These are phyloP conservation scores for Lepraria neglecta DNA, from an alignment of 495 filamentous ascomycete genomes.

Conservation along the genomic window DNA sequence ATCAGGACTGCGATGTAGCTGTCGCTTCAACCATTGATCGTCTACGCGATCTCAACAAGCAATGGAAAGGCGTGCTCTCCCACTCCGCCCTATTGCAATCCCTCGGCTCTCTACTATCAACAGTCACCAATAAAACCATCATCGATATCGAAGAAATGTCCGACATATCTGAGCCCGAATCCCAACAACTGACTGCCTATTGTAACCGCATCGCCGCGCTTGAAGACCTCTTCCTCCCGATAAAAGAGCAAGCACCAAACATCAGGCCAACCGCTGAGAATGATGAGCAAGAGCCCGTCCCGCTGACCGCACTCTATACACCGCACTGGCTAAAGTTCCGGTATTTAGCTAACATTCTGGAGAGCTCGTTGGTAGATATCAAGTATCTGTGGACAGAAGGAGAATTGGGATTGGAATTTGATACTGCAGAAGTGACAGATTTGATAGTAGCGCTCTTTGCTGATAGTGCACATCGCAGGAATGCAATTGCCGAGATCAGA, in stretches of 20 bases:
- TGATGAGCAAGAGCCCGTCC: slow-evolving; percentile 40
- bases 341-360: slow-evolving; percentile 80
- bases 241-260: slow-evolving; percentile 27
- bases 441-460: slow-evolving; percentile 85
- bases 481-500: slow-evolving; percentile 73
- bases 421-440: slow-evolving; percentile 77
- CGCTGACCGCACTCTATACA: slow-evolving; percentile 72
- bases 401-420: slow-evolving; percentile 76
- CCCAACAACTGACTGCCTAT: slow-evolving; percentile 65
- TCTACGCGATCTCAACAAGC: slow-evolving; percentile 58
- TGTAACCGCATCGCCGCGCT: slow-evolving; percentile 65
- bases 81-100: slow-evolving; percentile 78
- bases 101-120: slow-evolving; percentile 74
- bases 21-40: slow-evolving; percentile 61
- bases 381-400: slow-evolving; percentile 82
- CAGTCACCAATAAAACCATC: slow-evolving; percentile 72
- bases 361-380: slow-evolving; percentile 84
- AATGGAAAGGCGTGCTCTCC: slow-evolving; percentile 77
- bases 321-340: slow-evolving; percentile 83
- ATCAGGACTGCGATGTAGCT: slow-evolving; percentile 61
- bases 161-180: slow-evolving; percentile 83
- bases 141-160: slow-evolving; percentile 78
- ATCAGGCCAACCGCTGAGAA: slow-evolving; percentile 28
- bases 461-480: slow-evolving; percentile 70
- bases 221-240: slow-evolving; percentile 68